Evolutionary conservation across 1,284 basidiomycete species (phyloP).

Genomic region (Ceratobasidium papillatum): DNA sequence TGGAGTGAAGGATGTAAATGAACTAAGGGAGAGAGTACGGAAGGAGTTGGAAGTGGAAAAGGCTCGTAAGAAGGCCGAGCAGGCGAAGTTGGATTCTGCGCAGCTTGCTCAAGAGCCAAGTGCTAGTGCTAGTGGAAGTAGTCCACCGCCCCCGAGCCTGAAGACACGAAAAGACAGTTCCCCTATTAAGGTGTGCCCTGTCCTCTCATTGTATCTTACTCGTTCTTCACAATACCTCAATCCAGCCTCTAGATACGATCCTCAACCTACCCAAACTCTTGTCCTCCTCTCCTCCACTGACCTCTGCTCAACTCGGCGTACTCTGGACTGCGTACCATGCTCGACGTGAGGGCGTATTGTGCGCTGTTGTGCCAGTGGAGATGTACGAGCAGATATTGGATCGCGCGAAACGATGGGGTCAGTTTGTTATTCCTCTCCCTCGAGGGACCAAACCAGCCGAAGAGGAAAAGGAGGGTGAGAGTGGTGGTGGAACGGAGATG

Average conservation of each 20-base stretch:
- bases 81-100: slow-evolving; percentile 46
- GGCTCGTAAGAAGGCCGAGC: slow-evolving; percentile 45
- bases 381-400: slow-evolving; percentile 77
- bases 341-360: slow-evolving; percentile 82
- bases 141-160: slow-evolving; percentile 43
- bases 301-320: slow-evolving; percentile 73
- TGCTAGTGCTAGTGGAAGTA: slow-evolving; percentile 41
- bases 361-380: slow-evolving; percentile 75
- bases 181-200: slow-evolving; percentile 66
- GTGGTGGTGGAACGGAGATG: slow-evolving; percentile 76
- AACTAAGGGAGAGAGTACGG: slow-evolving; percentile 49
- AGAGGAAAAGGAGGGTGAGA: slow-evolving; percentile 53
- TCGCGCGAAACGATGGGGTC: slow-evolving; percentile 70
- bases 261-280: slow-evolving; percentile 79
- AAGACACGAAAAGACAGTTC: slow-evolving; percentile 68
- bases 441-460: slow-evolving; percentile 53
- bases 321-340: slow-evolving; percentile 93
- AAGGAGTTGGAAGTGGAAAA: slow-evolving; percentile 50
- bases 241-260: slow-evolving; percentile 79
- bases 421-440: slow-evolving; percentile 82
- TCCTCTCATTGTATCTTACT: background rate
- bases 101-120: slow-evolving; percentile 49
- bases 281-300: slow-evolving; percentile 66
- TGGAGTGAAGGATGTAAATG: slow-evolving; percentile 54
- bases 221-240: slow-evolving; percentile 1